These are phyloP conservation scores for Tetrapisispora nanseiensis DNA, from an alignment of 805 yeast species.

Conservation along the genomic window DNA sequence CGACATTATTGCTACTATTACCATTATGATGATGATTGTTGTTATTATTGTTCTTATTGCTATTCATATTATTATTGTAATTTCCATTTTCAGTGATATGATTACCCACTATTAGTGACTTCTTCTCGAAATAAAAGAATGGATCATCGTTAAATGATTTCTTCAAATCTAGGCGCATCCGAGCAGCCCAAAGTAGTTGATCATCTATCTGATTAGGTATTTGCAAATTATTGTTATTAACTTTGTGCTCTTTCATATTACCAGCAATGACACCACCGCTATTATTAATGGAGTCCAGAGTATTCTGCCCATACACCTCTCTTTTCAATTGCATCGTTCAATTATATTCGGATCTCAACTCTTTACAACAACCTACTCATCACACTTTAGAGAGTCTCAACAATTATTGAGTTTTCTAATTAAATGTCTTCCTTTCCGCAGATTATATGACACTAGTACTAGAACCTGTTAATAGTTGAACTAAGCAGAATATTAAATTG, in stretches of 20 bases:
- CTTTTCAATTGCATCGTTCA: background rate
- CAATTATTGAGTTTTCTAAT: too few relatives aligned
- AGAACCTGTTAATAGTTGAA: too few relatives aligned
- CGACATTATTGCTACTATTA: background rate
- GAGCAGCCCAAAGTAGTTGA: conserved; percentile 18
- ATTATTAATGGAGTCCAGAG: background rate
- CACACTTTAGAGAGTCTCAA: too few relatives aligned
- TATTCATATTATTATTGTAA: background rate
- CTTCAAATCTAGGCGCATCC: conserved; percentile 19
- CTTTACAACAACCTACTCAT: background rate
- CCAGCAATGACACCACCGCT: background rate
- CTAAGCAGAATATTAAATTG: too few relatives aligned
- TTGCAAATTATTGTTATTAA: background rate
- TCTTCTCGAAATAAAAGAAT: conserved; percentile 19
- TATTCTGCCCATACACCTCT: background rate
- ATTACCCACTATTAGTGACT: background rate
- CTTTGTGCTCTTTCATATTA: background rate
- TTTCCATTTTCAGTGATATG: background rate
- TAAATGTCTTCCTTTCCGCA: too few relatives aligned
- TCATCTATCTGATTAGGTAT: conserved; percentile 11
- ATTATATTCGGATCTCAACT: background rate
- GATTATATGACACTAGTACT: too few relatives aligned
- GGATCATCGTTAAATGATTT: conserved; percentile 25
- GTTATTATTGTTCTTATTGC: background rate
- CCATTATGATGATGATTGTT: background rate